Percentiles rank a stretch among this genome's conserved stretches.
These are phyloP conservation scores for Corymbia calophylla DNA, from an alignment of 441 rosid species.

Conservation along the genomic window DNA sequence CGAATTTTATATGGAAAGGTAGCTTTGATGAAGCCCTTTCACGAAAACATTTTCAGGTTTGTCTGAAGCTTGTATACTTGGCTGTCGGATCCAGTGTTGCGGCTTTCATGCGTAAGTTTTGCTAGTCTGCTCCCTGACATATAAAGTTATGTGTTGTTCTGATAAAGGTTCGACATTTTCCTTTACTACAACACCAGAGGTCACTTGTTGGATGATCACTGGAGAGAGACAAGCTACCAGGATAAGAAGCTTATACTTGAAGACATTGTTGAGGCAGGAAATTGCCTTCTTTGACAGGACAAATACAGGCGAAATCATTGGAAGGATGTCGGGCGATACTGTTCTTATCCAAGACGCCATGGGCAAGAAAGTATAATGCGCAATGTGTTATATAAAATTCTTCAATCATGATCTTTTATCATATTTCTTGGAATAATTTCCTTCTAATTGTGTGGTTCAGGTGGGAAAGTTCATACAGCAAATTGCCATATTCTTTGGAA, in stretches of 20 bases:
- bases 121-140: neutral
- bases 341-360: constrained; percentile 79
- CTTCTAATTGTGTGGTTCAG: constrained; percentile 16
- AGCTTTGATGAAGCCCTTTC: neutral
- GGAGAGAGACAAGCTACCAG: constrained; percentile 76
- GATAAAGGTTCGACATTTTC: neutral
- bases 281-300: constrained; percentile 72
- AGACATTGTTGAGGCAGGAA: constrained; percentile 72
- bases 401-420: neutral
- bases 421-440: neutral
- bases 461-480: constrained; percentile 69
- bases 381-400: neutral
- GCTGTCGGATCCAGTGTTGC: constrained; percentile 43
- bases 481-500: constrained; percentile 50
- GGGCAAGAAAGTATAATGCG: constrained; percentile 66
- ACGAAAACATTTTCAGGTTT: constrained; percentile 24
- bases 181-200: constrained; percentile 37
- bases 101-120: constrained; percentile 60
- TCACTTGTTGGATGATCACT: constrained; percentile 78
- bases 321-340: constrained; percentile 86
- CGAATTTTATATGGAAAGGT: neutral
- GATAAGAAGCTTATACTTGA: constrained; percentile 58
- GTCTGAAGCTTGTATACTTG: constrained; percentile 44
- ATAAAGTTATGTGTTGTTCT: neutral
- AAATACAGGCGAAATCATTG: constrained; percentile 75